Evolutionary conservation across 768 basidiomycete species (phyloP).

Genomic region (Mycena haematopus): DNA sequence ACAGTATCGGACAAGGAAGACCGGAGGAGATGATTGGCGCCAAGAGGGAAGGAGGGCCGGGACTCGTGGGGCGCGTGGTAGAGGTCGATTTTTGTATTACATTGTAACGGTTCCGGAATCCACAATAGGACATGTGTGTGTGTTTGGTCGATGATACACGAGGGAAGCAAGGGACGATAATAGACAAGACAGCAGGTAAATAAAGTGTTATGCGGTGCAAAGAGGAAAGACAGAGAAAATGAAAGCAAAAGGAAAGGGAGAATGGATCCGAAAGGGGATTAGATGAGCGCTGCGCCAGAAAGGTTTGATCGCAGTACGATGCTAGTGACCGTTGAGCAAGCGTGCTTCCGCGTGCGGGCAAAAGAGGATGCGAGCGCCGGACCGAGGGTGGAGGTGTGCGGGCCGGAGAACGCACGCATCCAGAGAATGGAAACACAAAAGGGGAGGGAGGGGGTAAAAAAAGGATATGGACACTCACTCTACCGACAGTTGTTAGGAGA

Average conservation of each 20-base stretch:
- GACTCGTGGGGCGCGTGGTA: too few relatives aligned
- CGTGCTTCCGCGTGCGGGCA: constrained; percentile 26
- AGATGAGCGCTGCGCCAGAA: constrained; percentile 70
- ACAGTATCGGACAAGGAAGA: too few relatives aligned
- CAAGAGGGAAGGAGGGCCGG: too few relatives aligned
- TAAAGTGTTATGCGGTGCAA: constrained; percentile 28
- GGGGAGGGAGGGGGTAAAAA: constrained; percentile 35
- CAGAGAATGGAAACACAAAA: constrained; percentile 28
- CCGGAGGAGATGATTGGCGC: too few relatives aligned
- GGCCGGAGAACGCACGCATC: not conserved
- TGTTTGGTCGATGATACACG: too few relatives aligned
- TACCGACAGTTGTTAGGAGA: constrained; percentile 36
- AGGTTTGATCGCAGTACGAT: constrained; percentile 73
- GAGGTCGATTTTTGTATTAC: too few relatives aligned
- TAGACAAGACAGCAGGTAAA: too few relatives aligned
- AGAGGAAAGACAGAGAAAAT: constrained; percentile 2
- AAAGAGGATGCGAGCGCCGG: constrained; percentile 35
- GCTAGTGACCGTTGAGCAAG: constrained; percentile 46
- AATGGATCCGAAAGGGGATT: constrained; percentile 30
- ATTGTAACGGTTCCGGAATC: too few relatives aligned
- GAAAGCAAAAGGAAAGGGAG: constrained; percentile 12
- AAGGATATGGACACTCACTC: constrained; percentile 65
- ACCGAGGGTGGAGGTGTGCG: not conserved
- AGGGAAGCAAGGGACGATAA: too few relatives aligned
- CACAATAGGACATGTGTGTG: too few relatives aligned